These are phyloP conservation scores for Colletotrichum scovillei DNA, from an alignment of 2,329 filamentous ascomycete species.

Conservation along the genomic window DNA sequence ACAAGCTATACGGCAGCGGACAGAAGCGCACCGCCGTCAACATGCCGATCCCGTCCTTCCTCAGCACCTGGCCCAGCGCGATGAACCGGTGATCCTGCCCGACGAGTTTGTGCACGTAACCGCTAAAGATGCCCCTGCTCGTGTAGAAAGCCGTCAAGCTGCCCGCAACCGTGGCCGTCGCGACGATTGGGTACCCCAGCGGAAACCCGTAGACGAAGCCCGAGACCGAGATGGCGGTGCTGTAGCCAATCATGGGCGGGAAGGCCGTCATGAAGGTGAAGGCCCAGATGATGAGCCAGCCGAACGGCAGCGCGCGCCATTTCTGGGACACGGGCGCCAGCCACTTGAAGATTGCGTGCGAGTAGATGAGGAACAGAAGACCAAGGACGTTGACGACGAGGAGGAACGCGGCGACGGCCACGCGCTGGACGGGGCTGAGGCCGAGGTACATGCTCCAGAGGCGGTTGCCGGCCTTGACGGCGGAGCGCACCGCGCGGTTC, in stretches of 20 bases:
- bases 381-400: constrained; percentile 64
- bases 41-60: constrained; percentile 89
- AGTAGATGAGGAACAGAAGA: constrained; percentile 81
- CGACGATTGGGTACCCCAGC: constrained; percentile 83
- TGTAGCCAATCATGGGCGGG: constrained; percentile 90
- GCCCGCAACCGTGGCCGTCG: constrained; percentile 81
- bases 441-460: constrained; percentile 62
- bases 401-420: constrained; percentile 64
- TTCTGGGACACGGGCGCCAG: constrained; percentile 78
- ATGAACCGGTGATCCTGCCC: constrained; percentile 88
- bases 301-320: constrained; percentile 80
- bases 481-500: constrained; percentile 53
- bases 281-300: constrained; percentile 81
- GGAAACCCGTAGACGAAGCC: constrained; percentile 68
- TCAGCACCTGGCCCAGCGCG: constrained; percentile 86
- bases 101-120: constrained; percentile 83
- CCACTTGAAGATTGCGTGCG: constrained; percentile 80
- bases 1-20: constrained; percentile 90
- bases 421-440: constrained; percentile 71
- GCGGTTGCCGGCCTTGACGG: constrained; percentile 56
- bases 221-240: constrained; percentile 70
- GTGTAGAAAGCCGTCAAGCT: constrained; percentile 84
- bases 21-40: constrained; percentile 93
- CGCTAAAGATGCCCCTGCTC: constrained; percentile 81
- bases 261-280: constrained; percentile 83